phyloP scores from a whole-genome alignment of 495 filamentous ascomycete species.

The Halenospora varia region DNA sequence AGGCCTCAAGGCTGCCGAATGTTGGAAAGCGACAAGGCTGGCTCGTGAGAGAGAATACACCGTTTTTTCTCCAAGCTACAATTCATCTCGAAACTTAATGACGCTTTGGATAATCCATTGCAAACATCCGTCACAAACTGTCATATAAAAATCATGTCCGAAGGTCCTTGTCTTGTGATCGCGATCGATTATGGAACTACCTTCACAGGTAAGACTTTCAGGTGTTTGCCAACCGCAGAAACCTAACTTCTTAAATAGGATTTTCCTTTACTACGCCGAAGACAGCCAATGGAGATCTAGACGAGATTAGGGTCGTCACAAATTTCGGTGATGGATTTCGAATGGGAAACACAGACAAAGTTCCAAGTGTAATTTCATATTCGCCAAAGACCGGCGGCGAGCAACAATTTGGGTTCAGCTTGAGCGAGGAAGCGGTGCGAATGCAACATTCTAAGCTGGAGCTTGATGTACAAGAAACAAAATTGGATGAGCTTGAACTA shows the following conservation, averaged over 20 bases:
- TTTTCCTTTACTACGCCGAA: slow-evolving; percentile 11
- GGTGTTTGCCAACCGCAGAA: neutral
- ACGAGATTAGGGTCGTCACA: slow-evolving; percentile 1
- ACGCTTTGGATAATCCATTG: no score
- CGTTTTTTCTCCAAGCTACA: no score
- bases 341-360: neutral
- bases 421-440: neutral
- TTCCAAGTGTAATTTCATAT: neutral
- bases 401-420: neutral
- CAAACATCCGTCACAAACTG: no score
- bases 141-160: neutral
- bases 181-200: slow-evolving; percentile 20
- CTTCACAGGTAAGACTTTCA: slow-evolving; percentile 15
- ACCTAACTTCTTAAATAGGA: neutral
- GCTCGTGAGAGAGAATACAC: no score
- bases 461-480: neutral
- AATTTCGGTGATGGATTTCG: slow-evolving; percentile 4
- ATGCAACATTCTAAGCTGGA: neutral
- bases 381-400: neutral
- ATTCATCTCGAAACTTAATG: no score
- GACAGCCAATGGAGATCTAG: no score
- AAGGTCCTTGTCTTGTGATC: slow-evolving; percentile 7
- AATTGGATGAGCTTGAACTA: neutral
- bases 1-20: no score
- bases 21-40: no score